Percentiles rank a stretch among this genome's conserved stretches.
Conservation (phyloP, 2,329 filamentous ascomycete species). For the Fusarium vanettenii region DNA sequence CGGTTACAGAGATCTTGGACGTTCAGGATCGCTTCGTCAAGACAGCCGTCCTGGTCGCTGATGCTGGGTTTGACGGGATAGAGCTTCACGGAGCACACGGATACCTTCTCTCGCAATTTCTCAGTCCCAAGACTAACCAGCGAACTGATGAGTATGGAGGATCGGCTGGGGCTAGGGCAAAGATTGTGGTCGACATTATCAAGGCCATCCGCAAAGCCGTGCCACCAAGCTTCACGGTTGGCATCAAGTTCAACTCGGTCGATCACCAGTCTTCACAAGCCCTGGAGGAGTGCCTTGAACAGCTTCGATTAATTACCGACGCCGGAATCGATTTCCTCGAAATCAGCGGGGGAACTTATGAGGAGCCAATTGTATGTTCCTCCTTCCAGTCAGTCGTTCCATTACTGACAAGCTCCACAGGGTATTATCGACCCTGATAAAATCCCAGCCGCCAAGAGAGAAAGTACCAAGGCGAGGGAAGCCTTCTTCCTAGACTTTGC, state of each 20-base stretch:
- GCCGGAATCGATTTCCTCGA: background rate
- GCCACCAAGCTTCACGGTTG: background rate
- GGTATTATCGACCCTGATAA: background rate
- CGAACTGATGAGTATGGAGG: background rate
- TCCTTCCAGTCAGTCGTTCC: background rate
- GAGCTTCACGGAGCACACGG: slow-evolving; percentile 5
- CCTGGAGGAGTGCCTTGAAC: background rate
- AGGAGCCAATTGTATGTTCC: background rate
- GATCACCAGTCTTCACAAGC: background rate
- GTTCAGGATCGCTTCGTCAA: background rate
- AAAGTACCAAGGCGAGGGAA: background rate
- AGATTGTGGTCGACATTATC: background rate
- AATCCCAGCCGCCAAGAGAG: background rate
- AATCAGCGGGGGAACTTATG: slow-evolving; percentile 5
- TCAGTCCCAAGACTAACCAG: background rate
- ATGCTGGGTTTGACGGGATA: background rate
- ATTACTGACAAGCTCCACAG: background rate
- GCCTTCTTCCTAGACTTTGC: slow-evolving; percentile 10
- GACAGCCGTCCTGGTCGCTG: background rate
- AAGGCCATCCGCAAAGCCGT: background rate
- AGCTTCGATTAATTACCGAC: background rate
- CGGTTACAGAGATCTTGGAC: background rate
- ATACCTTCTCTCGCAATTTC: background rate
- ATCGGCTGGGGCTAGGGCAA: background rate
- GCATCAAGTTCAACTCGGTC: background rate